Conservation (phyloP, 2,329 filamentous ascomycete species). For the Metarhizium robertsii region DNA sequence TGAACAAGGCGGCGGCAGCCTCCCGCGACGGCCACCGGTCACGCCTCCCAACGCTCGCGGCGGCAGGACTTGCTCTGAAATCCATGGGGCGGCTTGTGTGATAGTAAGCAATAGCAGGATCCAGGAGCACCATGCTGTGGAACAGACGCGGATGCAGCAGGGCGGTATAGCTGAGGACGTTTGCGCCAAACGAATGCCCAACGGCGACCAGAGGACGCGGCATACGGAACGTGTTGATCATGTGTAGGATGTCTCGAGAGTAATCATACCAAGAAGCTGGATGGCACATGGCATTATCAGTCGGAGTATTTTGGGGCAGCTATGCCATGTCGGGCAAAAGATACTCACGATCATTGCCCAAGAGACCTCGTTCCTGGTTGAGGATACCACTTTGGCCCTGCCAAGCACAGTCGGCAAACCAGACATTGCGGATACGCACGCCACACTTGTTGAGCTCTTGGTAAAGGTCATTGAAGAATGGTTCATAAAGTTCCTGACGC, state of each 20-base stretch:
- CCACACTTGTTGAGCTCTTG: slow-evolving; percentile 44
- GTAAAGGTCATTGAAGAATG: slow-evolving; percentile 78
- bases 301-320: background rate
- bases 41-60: slow-evolving; percentile 60
- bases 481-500: slow-evolving; percentile 76
- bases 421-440: slow-evolving; percentile 70
- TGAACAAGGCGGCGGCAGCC: slow-evolving; percentile 59
- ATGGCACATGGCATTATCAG: background rate
- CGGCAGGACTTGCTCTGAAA: slow-evolving; percentile 32
- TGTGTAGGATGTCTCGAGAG: slow-evolving; percentile 70
- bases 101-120: slow-evolving; percentile 63
- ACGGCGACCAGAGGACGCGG: slow-evolving; percentile 75
- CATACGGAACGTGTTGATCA: slow-evolving; percentile 76
- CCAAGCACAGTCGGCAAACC: slow-evolving; percentile 82
- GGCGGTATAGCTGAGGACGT: slow-evolving; percentile 60
- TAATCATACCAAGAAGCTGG: slow-evolving; percentile 80
- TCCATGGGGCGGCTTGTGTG: slow-evolving; percentile 26
- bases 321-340: background rate
- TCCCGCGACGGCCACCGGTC: slow-evolving; percentile 73
- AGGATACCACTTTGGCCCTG: slow-evolving; percentile 71
- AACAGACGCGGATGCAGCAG: slow-evolving; percentile 76
- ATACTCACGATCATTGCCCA: slow-evolving; percentile 74
- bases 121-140: slow-evolving; percentile 66
- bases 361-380: slow-evolving; percentile 51
- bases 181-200: slow-evolving; percentile 83